phyloP scores from a whole-genome alignment of 2,329 filamentous ascomycete genomes.

The Claviceps africana region DNA sequence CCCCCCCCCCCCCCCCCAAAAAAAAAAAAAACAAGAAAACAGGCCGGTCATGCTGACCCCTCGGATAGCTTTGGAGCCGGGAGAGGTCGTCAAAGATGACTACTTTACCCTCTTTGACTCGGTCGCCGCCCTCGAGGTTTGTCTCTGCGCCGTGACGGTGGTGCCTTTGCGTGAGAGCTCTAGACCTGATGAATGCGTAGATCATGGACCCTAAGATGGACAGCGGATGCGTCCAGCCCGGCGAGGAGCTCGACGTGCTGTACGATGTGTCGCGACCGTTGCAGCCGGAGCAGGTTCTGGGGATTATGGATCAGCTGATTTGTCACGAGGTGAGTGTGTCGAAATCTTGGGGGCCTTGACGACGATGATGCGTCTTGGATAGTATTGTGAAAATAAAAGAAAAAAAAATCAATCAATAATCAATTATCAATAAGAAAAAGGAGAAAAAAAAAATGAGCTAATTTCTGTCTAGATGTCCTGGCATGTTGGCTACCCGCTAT shows the following conservation, averaged over 20 bases:
- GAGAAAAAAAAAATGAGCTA: not conserved
- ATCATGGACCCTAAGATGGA: slow-evolving; percentile 99
- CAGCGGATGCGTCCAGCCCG: slow-evolving; percentile 67
- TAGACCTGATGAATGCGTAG: slow-evolving; percentile 29
- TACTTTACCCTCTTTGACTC: slow-evolving; percentile 89
- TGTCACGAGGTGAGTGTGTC: slow-evolving; percentile 58
- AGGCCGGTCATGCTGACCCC: slow-evolving; percentile 13
- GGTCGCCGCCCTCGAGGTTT: slow-evolving; percentile 68
- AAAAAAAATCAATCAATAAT: too few relatives aligned
- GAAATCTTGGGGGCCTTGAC: not conserved
- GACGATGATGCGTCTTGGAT: not conserved
- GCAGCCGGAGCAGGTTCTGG: slow-evolving; percentile 66
- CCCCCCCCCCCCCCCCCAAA: too few relatives aligned
- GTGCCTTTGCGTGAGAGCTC: not conserved
- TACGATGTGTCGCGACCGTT: slow-evolving; percentile 60
- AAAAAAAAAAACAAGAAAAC: not conserved
- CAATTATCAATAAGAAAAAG: not conserved
- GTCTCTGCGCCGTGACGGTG: too few relatives aligned
- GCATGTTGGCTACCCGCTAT: slow-evolving; percentile 90
- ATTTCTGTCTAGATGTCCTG: slow-evolving; percentile 60
- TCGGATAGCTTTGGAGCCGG: slow-evolving; percentile 53
- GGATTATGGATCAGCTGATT: slow-evolving; percentile 86
- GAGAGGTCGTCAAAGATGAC: slow-evolving; percentile 85
- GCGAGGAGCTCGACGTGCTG: slow-evolving; percentile 69
- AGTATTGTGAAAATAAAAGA: not conserved